Evolutionary conservation across 495 filamentous ascomycete species (phyloP), one percentile per base, ranked within the genome.

Genomic region (Collariella sp.): DNA sequence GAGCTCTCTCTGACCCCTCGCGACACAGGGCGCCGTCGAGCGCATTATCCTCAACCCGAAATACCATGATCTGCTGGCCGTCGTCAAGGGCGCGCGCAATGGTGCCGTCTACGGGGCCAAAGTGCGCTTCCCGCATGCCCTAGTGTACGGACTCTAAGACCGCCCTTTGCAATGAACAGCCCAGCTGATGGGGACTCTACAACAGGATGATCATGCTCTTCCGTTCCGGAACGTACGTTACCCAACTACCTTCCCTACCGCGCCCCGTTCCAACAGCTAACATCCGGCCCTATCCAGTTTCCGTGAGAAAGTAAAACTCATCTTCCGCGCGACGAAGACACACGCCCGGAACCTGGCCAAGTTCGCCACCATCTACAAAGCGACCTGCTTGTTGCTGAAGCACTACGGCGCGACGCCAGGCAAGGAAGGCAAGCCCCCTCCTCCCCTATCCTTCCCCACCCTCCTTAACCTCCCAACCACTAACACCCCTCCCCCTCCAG

Each of bases 71-170:
- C 62, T 89, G 48, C 80, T 99, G 24, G 77, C 86, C 23, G 75
- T 99, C 59, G 54, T 91, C 63, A 99, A 99, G 75, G 88, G 79
- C 56, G 83, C 90, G 45, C 90, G 93, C 69, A 99, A 97, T 85
- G 93, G 93, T 68, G 82, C 89, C 57, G 88, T 96, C 54, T 99
- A 97, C 73, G 93, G 93, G 24, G 83, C 90, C 61, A 99, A 97
- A 81, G 88, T 99, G 68, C 90, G 93, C 58, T 96, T 97, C 76
- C 93, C 93, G 62, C 93, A 98, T 74, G 93, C 93, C 48, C 80
- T 98, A 55, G 93, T 98, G 85, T 90, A 81, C 56, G 76, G 9
- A 5, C 47, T 43, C 26, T 4, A 1, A 40, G 26, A 7, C 35
- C 15, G 36, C n/a, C 33, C 43, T 23, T 15, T 4, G 2, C 23